These are phyloP conservation scores for Crithidia expoeki DNA, from an alignment of 208 protist genomes.

Conservation along the genomic window DNA sequence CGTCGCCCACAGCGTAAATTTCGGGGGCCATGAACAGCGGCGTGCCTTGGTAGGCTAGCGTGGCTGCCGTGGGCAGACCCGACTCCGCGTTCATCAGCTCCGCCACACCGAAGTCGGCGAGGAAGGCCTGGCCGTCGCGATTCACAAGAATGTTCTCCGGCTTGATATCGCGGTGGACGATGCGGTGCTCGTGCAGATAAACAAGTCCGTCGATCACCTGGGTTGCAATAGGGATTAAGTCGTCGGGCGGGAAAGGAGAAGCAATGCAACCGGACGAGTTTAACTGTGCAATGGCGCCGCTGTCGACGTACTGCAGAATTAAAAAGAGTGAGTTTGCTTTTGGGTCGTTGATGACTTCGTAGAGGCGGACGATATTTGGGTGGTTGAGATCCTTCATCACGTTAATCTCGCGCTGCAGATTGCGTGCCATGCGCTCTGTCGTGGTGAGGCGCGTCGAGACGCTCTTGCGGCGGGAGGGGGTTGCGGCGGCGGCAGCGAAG, in stretches of 20 bases:
- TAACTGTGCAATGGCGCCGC: conserved; percentile 58
- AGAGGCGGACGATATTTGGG: conserved; percentile 93
- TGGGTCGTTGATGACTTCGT: conserved; percentile 96
- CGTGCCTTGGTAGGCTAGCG: conserved; percentile 75
- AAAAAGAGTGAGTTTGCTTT: conserved; percentile 86
- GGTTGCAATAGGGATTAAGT: conserved; percentile 42
- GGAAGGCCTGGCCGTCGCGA: conserved; percentile 46
- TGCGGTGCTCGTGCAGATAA: conserved; percentile 64
- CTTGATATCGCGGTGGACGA: conserved; percentile 89
- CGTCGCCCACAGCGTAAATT: conserved; percentile 40
- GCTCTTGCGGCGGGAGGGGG: not conserved
- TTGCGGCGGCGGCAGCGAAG: not conserved
- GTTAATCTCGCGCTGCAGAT: conserved; percentile 85
- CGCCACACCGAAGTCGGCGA: conserved; percentile 85
- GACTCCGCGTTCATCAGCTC: conserved; percentile 58
- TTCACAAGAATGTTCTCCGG: conserved; percentile 82
- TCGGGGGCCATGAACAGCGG: conserved; percentile 84
- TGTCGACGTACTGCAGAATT: conserved; percentile 91
- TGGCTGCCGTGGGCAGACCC: conserved; percentile 43
- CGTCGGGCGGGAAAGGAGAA: conserved; percentile 37
- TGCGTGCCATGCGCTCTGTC: conserved; percentile 40
- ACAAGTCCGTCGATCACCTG: conserved; percentile 69
- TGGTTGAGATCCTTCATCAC: conserved; percentile 96
- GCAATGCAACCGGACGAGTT: conserved; percentile 20
- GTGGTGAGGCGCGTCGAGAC: conserved; percentile 18